Conservation (phyloP, 2,329 filamentous ascomycete genomes). For the Sporothrix protearum region DNA sequence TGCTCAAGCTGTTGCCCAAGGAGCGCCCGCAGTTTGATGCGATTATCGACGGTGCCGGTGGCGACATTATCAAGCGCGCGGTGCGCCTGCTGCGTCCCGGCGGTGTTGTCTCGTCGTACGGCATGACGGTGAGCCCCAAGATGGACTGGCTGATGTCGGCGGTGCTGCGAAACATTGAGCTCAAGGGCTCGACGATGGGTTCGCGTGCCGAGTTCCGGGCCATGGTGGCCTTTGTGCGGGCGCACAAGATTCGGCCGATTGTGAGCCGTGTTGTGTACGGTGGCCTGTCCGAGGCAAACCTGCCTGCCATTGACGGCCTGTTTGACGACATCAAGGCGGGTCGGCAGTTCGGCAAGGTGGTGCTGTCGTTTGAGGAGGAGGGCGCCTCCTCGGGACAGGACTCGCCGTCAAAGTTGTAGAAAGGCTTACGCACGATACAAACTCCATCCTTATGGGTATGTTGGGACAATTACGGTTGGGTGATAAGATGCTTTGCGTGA, state of each 20-base stretch:
- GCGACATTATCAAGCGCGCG: slow-evolving; percentile 70
- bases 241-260: slow-evolving; percentile 70
- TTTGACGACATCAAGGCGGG: slow-evolving; percentile 87
- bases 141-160: slow-evolving; percentile 85
- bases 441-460: neutral
- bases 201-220: slow-evolving; percentile 84
- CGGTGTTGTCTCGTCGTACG: slow-evolving; percentile 80
- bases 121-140: slow-evolving; percentile 83
- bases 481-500: neutral
- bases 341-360: slow-evolving; percentile 87
- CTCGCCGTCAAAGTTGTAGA: slow-evolving; percentile 42
- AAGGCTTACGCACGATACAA: neutral
- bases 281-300: slow-evolving; percentile 57
- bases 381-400: slow-evolving; percentile 3
- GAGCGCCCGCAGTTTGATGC: slow-evolving; percentile 71
- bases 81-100: slow-evolving; percentile 70
- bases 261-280: slow-evolving; percentile 69
- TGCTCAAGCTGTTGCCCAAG: slow-evolving; percentile 59
- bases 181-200: slow-evolving; percentile 86
- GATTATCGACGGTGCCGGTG: slow-evolving; percentile 87
- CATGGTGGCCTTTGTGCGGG: slow-evolving; percentile 71
- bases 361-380: slow-evolving; percentile 61
- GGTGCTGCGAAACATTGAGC: slow-evolving; percentile 81
- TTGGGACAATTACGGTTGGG: neutral
- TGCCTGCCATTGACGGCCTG: slow-evolving; percentile 73